Evolutionary conservation across 179 eudicot species (phyloP), one percentile per base, ranked within the genome.

Genomic region (Beta lomatogona): DNA sequence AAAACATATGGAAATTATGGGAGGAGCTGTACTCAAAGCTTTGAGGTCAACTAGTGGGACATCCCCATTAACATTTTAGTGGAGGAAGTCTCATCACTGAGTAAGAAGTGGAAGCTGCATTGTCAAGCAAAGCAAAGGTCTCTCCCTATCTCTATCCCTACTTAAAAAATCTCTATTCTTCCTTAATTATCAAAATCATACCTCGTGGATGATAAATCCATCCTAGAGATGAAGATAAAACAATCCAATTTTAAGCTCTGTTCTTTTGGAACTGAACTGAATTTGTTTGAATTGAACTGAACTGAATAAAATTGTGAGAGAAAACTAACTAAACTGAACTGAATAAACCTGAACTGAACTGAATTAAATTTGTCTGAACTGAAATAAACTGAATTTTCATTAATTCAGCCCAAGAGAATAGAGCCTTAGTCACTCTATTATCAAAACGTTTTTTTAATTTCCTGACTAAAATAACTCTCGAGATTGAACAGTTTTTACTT

Each of bases 31-130:
- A 58, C 77, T 82, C 76, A 76, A 77, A 60, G 41, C 71, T n/a
- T 25, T 44, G 71, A 74, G 65, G 77, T 74, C 72, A 81, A 60
- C 52, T 73, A 73, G 87, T 85, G 85, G 89, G 89, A 18, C 87
- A 89, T 53, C 71, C 79, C 77, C 83, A 80, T 76, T 69, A 59
- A 14, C 52, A 52, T 71, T 78, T n/a, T 76, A 82, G 87, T 85
- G 92, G 91, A 90, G 72, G 83, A 80, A 77, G 77, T 69, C 54
- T 63, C 82, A 77, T 83, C 83, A 83, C 69, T 74, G 25, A 16
- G 59, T 18, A 66, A 69, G 74, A 82, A 90, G 86, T 84, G 91
- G 91, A 88, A 84, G 91, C 86, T 90, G 89, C 89, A 82, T 73
- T 87, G 81, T 83, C 86, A 89, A 87, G 91, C 91, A 90, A 89